These are phyloP conservation scores for Phytopythium helicoides DNA, from an alignment of 352 stramenopile species.

Conservation along the genomic window DNA sequence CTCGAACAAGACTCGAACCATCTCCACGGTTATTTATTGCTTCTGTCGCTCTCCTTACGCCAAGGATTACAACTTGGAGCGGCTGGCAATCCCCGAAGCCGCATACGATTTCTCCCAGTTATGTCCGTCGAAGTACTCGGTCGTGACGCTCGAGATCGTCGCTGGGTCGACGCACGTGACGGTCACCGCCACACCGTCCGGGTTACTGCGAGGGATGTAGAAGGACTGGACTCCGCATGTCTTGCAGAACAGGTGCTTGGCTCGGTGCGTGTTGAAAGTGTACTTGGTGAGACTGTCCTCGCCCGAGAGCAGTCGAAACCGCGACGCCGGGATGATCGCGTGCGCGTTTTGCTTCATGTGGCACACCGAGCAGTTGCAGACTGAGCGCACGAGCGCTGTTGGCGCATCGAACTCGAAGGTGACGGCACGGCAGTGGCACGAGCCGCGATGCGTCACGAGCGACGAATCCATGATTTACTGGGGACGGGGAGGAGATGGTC, in stretches of 20 bases:
- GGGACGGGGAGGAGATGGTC: too few species aligned
- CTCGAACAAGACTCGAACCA: too few species aligned
- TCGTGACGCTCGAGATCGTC: slow-evolving; percentile 52
- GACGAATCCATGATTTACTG: neutral
- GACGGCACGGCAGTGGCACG: slow-evolving; percentile 72
- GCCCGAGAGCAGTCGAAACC: slow-evolving; percentile 52
- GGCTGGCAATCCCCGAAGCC: slow-evolving; percentile 34
- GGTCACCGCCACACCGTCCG: slow-evolving; percentile 73
- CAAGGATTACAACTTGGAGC: slow-evolving; percentile 22
- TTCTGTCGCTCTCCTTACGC: neutral
- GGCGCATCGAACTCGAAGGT: slow-evolving; percentile 68
- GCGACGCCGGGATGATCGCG: slow-evolving; percentile 51
- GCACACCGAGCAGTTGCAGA: slow-evolving; percentile 88
- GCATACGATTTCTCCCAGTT: slow-evolving; percentile 63
- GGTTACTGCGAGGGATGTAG: slow-evolving; percentile 82
- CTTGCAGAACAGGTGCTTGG: slow-evolving; percentile 82
- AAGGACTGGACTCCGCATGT: slow-evolving; percentile 75
- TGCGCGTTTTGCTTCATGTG: slow-evolving; percentile 78
- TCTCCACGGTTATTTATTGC: too few species aligned
- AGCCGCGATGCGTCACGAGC: slow-evolving; percentile 39
- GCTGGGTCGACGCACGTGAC: slow-evolving; percentile 57
- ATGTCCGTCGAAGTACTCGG: slow-evolving; percentile 65
- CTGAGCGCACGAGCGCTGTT: slow-evolving; percentile 46
- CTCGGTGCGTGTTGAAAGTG: slow-evolving; percentile 79
- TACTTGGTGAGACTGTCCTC: slow-evolving; percentile 61